Evolutionary conservation across 2,329 filamentous ascomycete genomes (phyloP), one percentile per base, ranked within the genome.

Genomic region (Cercospora brassicicola): DNA sequence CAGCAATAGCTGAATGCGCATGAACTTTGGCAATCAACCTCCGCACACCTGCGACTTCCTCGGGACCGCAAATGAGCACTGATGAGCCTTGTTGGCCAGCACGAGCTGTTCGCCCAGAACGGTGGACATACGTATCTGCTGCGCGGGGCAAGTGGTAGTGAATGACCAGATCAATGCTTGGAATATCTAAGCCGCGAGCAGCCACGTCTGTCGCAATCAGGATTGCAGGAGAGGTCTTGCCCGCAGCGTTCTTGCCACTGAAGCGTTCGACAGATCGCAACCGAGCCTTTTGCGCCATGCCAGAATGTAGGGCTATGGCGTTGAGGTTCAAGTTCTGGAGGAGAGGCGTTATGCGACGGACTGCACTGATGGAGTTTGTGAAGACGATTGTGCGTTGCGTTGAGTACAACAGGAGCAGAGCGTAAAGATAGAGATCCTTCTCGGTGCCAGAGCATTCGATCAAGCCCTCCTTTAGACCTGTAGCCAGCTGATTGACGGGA

Each of bases 391-490:
- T 93, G 33, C 94, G 91, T 42, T 90, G 87, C 59, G 90, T 90
- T 1, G 92, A 89, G 77, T 97, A 91, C 66, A 96, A 88, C 2
- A 97, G 85, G 0, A 98, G 85, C 8, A 97, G 84, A 0, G 93
- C 87, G 80, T 99, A 99, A 48, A 98, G 89, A 73, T 94, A 98
- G 9, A 99, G 88, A 79, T 99, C 95, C 87, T 99, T 99, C 78
- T 99, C 95, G 81, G 93, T 94, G 5, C 93, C 92, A 45, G 88
- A 90, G 76, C 95, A 99, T 81, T 98, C 93, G 31, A 99, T 88
- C 48, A 99, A 85, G 0, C 94, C 94, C 81, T 99, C 95, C 71
- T 91, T 92, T 5, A 99, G 84, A 2, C 89, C 88, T 18, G 90
- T 85, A 0, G 95, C 94, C 91, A 99, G 96, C 76, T 96, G 93